Percentiles rank a stretch among this genome's conserved stretches.
phyloP scores from a whole-genome alignment of 2,329 filamentous ascomycete genomes.

The Teratosphaeriaceae sp. region DNA sequence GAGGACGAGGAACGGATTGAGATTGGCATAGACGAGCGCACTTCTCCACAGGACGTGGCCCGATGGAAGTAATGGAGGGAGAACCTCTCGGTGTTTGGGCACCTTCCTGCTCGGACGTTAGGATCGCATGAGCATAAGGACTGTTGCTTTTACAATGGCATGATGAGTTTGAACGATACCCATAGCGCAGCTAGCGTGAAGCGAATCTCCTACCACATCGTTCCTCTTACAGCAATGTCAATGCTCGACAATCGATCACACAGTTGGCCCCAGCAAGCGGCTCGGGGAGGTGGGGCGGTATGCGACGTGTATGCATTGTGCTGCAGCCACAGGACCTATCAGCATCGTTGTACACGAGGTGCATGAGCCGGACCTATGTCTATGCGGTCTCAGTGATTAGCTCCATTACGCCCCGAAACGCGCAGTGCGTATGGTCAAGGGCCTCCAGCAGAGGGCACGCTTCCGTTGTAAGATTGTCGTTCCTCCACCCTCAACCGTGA shows the following conservation, averaged over 20 bases:
- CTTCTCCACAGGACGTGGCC: no score
- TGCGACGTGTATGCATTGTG: neutral
- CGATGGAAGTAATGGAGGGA: neutral
- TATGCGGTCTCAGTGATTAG: neutral
- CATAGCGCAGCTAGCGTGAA: neutral
- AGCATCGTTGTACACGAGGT: neutral
- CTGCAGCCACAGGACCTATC: neutral
- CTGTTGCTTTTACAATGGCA: conserved; percentile 1
- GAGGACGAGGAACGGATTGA: neutral
- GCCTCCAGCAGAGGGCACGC: no score
- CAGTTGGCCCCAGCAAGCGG: no score
- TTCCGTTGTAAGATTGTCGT: no score
- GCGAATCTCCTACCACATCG: neutral
- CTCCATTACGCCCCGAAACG: neutral
- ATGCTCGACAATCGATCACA: no score
- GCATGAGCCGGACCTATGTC: neutral
- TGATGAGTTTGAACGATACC: neutral
- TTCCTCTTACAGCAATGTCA: neutral
- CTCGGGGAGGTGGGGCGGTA: no score
- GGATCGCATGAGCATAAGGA: neutral
- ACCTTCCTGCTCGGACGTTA: neutral
- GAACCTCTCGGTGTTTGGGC: neutral
- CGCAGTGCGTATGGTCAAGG: no score
- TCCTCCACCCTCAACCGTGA: no score
- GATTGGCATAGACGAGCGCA: neutral